phyloP scores from a whole-genome alignment of 2,329 filamentous ascomycete genomes.

The Fusarium sp. region DNA sequence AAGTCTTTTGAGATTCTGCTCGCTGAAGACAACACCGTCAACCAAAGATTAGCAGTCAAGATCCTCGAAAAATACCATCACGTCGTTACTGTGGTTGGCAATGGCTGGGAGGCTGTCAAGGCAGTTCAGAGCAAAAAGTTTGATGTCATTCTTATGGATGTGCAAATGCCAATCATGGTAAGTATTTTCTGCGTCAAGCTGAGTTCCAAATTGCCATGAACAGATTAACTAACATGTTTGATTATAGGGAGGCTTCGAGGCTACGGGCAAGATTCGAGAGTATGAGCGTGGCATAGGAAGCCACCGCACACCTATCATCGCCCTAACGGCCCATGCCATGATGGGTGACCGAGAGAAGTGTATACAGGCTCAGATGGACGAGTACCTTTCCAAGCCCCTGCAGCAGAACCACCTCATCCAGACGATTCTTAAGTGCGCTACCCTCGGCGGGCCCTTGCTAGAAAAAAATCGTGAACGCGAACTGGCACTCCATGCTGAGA shows the following conservation, averaged over 20 bases:
- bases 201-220: background rate
- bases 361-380: constrained; percentile 99
- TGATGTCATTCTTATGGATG: constrained; percentile 98
- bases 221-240: constrained; percentile 54
- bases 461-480: constrained; percentile 80
- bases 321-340: constrained; percentile 98
- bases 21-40: constrained; percentile 97
- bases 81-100: constrained; percentile 92
- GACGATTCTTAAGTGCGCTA: constrained; percentile 96
- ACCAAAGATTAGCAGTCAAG: constrained; percentile 95
- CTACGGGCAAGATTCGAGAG: constrained; percentile 95
- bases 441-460: constrained; percentile 85
- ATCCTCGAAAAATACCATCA: constrained; percentile 98
- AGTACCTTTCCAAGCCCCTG: constrained; percentile 96
- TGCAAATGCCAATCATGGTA: constrained; percentile 99
- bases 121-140: constrained; percentile 93
- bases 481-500: constrained; percentile 66
- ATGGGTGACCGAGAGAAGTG: constrained; percentile 98
- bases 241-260: constrained; percentile 91
- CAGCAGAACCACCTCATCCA: constrained; percentile 98
- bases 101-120: constrained; percentile 93
- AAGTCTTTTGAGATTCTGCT: constrained; percentile 96
- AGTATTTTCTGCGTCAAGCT: constrained; percentile 50
- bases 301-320: constrained; percentile 93
- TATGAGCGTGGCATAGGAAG: constrained; percentile 88